These are phyloP conservation scores for Ustilaginoidea virens DNA, from an alignment of 2,329 filamentous ascomycete genomes.

Conservation along the genomic window DNA sequence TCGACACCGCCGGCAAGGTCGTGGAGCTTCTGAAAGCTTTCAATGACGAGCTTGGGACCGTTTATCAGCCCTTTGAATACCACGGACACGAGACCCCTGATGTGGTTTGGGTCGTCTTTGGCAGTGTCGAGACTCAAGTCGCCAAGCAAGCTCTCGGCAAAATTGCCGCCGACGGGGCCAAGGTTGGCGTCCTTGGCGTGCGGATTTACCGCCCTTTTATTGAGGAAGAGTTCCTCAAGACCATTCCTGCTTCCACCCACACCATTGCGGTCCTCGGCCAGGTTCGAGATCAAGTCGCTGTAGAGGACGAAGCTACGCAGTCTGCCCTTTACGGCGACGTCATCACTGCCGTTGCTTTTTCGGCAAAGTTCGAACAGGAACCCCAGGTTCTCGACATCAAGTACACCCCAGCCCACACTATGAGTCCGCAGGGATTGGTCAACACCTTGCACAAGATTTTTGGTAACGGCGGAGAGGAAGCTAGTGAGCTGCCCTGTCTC, in stretches of 20 bases:
- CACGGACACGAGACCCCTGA: constrained; percentile 67
- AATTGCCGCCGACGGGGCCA: constrained; percentile 56
- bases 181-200: constrained; percentile 79
- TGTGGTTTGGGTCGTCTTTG: constrained; percentile 79
- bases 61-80: constrained; percentile 91
- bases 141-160: constrained; percentile 65
- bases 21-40: constrained; percentile 55
- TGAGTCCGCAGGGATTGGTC: constrained; percentile 40
- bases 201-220: constrained; percentile 90
- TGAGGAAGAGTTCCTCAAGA: constrained; percentile 81
- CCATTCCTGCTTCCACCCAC: constrained; percentile 59
- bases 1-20: constrained; percentile 58
- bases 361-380: constrained; percentile 44
- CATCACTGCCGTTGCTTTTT: constrained; percentile 69
- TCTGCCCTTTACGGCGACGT: constrained; percentile 91
- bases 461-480: constrained; percentile 38
- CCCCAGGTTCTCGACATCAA: constrained; percentile 71
- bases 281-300: constrained; percentile 56
- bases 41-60: constrained; percentile 84
- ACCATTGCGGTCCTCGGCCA: constrained; percentile 80
- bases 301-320: constrained; percentile 59
- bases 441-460: constrained; percentile 33
- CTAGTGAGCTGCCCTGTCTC: constrained; percentile 23
- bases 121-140: constrained; percentile 78
- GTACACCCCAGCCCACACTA: constrained; percentile 54